Evolutionary conservation across 1,284 basidiomycete species (phyloP), one percentile per base, ranked within the genome.

Genomic region (Tetrapyrgos nigripes): DNA sequence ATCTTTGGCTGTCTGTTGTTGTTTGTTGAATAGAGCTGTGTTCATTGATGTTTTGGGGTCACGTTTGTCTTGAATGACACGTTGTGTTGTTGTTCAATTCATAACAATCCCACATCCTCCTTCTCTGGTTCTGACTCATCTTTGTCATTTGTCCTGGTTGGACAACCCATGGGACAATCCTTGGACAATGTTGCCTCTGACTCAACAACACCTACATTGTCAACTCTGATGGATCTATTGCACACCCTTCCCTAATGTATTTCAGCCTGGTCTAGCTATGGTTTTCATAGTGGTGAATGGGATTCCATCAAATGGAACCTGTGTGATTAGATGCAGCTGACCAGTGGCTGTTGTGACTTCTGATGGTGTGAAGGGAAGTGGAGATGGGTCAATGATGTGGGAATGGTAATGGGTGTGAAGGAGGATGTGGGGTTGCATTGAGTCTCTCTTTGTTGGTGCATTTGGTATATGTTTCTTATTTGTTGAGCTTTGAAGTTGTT

Each of bases 51-150:
- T n/a, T n/a, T n/a, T n/a, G n/a, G n/a, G n/a, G n/a, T n/a, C 75
- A 0, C 77, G 97, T 57, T 79, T 83, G 0, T 98, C 98, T 70
- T 96, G n/a, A n/a, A n/a, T n/a, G n/a, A n/a, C n/a, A n/a, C n/a
- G n/a, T n/a, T n/a, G n/a, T n/a, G 97, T 57, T 97, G 97, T n/a
- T 66, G 78, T 49, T 79, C 82, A 48, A 98, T 98, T 59, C 76
- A 86, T 66, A 71, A 90, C 65, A 68, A 92, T 53, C 82, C 88
- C 19, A 67, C 85, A 0, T 74, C 70, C 0, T 88, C 87, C 14
- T 92, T 90, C 65, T 78, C 82, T 3, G 89, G 91, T 19, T 78
- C 87, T 4, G 81, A 84, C 21, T 88, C 37, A n/a, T 40, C 17
- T 40, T n/a, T 5, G 75, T 98, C 63, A 82, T 93, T 61, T 91